These are phyloP conservation scores for Mycena sp. DNA, from an alignment of 1,284 basidiomycete species.

Conservation along the genomic window DNA sequence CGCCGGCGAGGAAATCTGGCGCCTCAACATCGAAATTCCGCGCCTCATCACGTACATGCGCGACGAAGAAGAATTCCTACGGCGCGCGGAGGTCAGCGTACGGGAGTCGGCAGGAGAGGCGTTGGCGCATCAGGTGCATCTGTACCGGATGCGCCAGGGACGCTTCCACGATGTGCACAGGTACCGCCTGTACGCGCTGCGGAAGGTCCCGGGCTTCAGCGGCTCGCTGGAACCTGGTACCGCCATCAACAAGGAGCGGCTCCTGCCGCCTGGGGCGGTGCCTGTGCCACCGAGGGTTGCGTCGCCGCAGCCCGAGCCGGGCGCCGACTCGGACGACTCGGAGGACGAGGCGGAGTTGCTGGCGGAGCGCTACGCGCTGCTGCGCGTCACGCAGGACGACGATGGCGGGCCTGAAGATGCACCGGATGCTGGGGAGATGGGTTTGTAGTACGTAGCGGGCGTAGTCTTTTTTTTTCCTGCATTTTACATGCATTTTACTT, in stretches of 20 bases:
- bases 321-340: background rate
- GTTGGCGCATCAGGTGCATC: conserved; percentile 1
- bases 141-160: too few species aligned
- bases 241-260: background rate
- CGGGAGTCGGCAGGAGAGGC: too few species aligned
- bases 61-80: too few species aligned
- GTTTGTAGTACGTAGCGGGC: background rate
- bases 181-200: background rate
- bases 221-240: background rate
- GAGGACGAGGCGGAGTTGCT: background rate
- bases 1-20: background rate
- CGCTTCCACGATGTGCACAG: background rate
- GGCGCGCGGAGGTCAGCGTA: too few species aligned
- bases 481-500: background rate
- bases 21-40: too few species aligned
- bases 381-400: background rate
- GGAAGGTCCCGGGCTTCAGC: background rate
- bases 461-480: background rate
- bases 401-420: background rate
- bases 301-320: background rate
- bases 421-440: background rate
- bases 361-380: background rate
- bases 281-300: background rate
- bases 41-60: too few species aligned
- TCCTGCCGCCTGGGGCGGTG: background rate